phyloP scores from a whole-genome alignment of 495 filamentous ascomycete species.

The Halenospora varia region DNA sequence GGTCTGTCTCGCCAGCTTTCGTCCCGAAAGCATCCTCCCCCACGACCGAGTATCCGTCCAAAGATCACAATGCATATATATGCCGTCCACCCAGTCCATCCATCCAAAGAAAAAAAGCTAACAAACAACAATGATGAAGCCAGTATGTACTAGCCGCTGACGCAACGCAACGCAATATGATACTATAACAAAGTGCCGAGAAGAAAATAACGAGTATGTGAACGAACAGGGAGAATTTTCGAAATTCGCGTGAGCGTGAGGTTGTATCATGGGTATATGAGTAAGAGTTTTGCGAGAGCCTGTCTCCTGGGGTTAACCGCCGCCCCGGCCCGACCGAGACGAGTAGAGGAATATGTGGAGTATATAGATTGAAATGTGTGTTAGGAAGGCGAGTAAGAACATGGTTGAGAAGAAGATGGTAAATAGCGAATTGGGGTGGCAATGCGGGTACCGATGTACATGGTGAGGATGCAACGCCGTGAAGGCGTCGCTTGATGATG shows the following conservation, averaged over 20 bases:
- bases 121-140: too few relatives aligned
- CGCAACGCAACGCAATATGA: too few relatives aligned
- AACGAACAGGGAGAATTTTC: constrained; percentile 10
- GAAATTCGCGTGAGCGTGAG: constrained; percentile 26
- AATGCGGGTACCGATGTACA: constrained; percentile 15
- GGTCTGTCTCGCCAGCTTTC: too few relatives aligned
- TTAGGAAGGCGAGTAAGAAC: constrained; percentile 8
- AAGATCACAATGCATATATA: too few relatives aligned
- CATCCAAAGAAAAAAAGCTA: too few relatives aligned
- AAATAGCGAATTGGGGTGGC: constrained; percentile 4
- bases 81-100: too few relatives aligned
- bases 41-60: too few relatives aligned
- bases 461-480: constrained; percentile 12
- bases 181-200: too few relatives aligned
- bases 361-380: neutral
- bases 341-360: neutral
- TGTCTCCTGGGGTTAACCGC: constrained; percentile 1
- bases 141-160: too few relatives aligned
- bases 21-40: too few relatives aligned
- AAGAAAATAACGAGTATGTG: too few relatives aligned
- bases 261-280: constrained; percentile 21
- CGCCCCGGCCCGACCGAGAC: constrained; percentile 6
- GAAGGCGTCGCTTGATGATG: constrained; percentile 15
- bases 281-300: too few relatives aligned
- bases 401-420: constrained; percentile 3